Base-by-base conservation (phyloP, 2,329 filamentous ascomycete species). In the Thelonectria discophora region DNA sequence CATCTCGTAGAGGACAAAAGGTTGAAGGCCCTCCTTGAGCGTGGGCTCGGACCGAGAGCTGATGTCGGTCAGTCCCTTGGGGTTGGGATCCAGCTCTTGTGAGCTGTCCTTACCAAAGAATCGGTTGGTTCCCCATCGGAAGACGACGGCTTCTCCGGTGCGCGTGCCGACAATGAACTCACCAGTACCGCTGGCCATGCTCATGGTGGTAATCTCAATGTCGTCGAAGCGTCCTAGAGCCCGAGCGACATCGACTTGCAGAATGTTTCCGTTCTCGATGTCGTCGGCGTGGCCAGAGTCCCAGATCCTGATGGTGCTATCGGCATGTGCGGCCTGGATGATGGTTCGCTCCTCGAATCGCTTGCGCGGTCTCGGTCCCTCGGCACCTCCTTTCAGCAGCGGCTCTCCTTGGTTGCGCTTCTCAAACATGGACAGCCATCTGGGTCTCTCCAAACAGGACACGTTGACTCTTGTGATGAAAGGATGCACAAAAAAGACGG, bases 351-450 rank as follows among this genome's bases (percentile, higher is more conserved):
- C 85, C 72, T 97, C 93, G 69, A 92, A 94, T 64, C 92, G 83
- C 70, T 92, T 91, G 42, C 92, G 80, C 7, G 89, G 87, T 65
- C 88, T 87, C 5, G 84, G 82, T 2, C 86, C 89, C 73, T 91
- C 89, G 2, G 88, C 90, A 8, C 95, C 95, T 56, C 95, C 95
- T 65, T 87, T 86, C 2, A 97, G 77, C 39, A 99, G 83, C 10
- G 84, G 84, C 43, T 94, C 93, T 1, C 94, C 94, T 69, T 91
- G 88, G 45, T 88, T 85, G 40, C 94, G 86, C 65, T 87, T 90
- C 76, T 98, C 95, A n/a, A 88, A 86, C 88, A 98, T 90, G 4
- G 92, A 92, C 13, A 98, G 84, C 95, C 95, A 99, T 65, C 89
- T 86, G 8, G 88, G 88, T 27, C 95, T 87, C 49, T 93, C 89